phyloP scores from a whole-genome alignment of 2,329 filamentous ascomycete species.

The Talaromyces sp. region DNA sequence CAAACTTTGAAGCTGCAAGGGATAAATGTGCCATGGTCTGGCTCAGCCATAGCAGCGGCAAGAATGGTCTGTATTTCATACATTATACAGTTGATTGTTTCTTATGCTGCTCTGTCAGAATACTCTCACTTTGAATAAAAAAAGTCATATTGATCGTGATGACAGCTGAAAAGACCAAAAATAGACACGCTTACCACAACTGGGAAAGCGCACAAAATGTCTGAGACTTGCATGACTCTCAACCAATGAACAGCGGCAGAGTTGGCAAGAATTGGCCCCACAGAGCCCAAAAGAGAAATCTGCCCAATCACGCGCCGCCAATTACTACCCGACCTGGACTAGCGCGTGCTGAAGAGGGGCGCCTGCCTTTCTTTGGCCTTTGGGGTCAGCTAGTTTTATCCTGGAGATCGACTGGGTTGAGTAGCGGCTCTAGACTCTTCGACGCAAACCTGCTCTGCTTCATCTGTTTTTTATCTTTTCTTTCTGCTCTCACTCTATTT shows the following conservation, averaged over 20 bases:
- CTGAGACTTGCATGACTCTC: conserved; percentile 6
- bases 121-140: neutral
- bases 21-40: neutral
- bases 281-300: neutral
- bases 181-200: neutral
- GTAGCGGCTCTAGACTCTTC: neutral
- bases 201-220: neutral
- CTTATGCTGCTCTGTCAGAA: neutral
- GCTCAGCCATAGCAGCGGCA: neutral
- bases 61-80: neutral
- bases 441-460: neutral
- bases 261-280: neutral
- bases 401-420: neutral
- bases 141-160: neutral
- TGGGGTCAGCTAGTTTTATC: neutral
- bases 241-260: neutral
- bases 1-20: neutral
- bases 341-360: neutral
- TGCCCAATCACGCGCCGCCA: neutral
- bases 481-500: neutral
- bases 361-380: neutral
- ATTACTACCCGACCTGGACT: neutral
- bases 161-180: neutral
- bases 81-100: no score
- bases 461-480: neutral